phyloP scores from a whole-genome alignment of 2,329 filamentous ascomycete species.

The Paracoccidioides brasiliensis region DNA sequence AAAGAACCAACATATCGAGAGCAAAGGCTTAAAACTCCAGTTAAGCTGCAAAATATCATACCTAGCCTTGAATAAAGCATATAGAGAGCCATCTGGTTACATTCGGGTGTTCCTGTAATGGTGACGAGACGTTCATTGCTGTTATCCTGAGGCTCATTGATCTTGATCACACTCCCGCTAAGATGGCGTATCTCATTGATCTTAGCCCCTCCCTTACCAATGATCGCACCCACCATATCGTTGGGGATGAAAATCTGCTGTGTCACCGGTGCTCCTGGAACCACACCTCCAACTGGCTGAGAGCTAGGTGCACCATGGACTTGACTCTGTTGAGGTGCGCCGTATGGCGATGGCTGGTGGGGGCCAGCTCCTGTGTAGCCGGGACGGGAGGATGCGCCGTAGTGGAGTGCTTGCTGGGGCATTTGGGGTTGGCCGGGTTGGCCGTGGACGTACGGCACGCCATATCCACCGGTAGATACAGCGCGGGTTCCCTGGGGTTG shows the following conservation, averaged over 20 bases:
- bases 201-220: slow-evolving; percentile 95
- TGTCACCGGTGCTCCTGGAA: slow-evolving; percentile 74
- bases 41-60: slow-evolving; percentile 32
- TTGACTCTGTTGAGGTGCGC: slow-evolving; percentile 46
- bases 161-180: slow-evolving; percentile 97
- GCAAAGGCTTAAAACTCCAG: not conserved
- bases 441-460: slow-evolving; percentile 58
- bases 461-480: slow-evolving; percentile 55
- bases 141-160: slow-evolving; percentile 98
- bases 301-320: slow-evolving; percentile 55
- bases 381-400: slow-evolving; percentile 59
- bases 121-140: slow-evolving; percentile 97
- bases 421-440: slow-evolving; percentile 39
- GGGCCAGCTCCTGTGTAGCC: slow-evolving; percentile 70
- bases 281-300: slow-evolving; percentile 55
- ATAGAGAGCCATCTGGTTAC: slow-evolving; percentile 99
- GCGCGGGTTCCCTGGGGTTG: slow-evolving; percentile 62
- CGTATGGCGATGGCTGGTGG: slow-evolving; percentile 60
- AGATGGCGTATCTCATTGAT: slow-evolving; percentile 98
- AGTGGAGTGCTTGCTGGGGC: slow-evolving; percentile 60
- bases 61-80: slow-evolving; percentile 97
- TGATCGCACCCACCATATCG: slow-evolving; percentile 98
- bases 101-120: slow-evolving; percentile 93
- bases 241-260: slow-evolving; percentile 99
- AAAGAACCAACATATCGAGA: not conserved